Evolutionary conservation across 2,329 filamentous ascomycete genomes (phyloP), one percentile per base, ranked within the genome.

Genomic region (Macrophomina pseudophaseolina): DNA sequence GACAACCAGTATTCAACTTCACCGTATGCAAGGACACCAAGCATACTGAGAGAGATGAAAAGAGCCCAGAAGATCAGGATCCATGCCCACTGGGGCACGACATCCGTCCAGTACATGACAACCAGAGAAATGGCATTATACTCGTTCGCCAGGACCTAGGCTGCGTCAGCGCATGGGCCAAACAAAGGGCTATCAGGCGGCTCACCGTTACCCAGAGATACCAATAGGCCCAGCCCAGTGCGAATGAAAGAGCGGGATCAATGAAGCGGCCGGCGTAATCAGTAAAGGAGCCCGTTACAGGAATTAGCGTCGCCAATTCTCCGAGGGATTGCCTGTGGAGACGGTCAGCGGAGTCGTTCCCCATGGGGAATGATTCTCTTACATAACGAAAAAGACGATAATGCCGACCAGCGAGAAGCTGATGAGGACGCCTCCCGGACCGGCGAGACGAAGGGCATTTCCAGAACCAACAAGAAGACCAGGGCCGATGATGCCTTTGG

Each of bases 1-100:
- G 59, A 64, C n/a, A 81, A 68, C 75, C 76, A 80, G 65, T 80
- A 82, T 69, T 87, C 84, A 58, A 84, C 79, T 68, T 86, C 85
- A n/a, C 84, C 84, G 69, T 84, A 86, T 23, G 83, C 77, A 33
- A 81, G 54, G n/a, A 81, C 75, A 0, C 79, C 79, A 4, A 80
- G 70, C 65, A 82, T 75, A 0, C 78, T 80, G 6, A 82, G 71
- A 3, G 69, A 71, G 63, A 81, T 76, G 65, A 82, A 84, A 8
- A 82, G 70, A 4, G 76, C 75, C 79, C 79, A 83, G 69, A 79
- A 83, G 6, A 84, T 78, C 6, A 84, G 67, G 23, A 83, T 80
- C 81, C 81, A 84, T 3, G 73, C 81, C 71, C 80, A 84, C 54
- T 77, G 74, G 0, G 82, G 82, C 1, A 83, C 75, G 1, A 74